Percentiles rank a stretch among this genome's conserved stretches.
Evolutionary conservation across 805 yeast genomes (phyloP).

Genomic region (Cyberlindnera misumaiensis): DNA sequence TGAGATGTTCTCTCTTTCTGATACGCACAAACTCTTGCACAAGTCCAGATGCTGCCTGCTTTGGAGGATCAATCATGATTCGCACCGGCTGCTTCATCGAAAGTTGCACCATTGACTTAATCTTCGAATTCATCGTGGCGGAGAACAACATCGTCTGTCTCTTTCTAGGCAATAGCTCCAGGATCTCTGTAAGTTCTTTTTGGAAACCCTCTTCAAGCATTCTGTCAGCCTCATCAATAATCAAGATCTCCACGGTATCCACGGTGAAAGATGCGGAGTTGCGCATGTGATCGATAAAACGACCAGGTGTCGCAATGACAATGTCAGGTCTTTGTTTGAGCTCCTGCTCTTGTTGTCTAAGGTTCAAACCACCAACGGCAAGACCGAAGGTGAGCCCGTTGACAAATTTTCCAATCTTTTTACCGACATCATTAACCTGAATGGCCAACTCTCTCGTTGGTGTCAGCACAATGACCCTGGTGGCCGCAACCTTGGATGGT

Average conservation of each 20-base stretch:
- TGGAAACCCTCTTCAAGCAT: conserved; percentile 99
- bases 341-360: conserved; percentile 93
- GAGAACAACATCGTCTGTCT: conserved; percentile 93
- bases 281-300: conserved; percentile 93
- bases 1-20: conserved; percentile 77
- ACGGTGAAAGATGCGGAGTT: conserved; percentile 91
- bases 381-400: conserved; percentile 78
- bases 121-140: conserved; percentile 95
- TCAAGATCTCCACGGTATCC: conserved; percentile 85
- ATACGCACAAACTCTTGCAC: conserved; percentile 92
- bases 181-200: conserved; percentile 85
- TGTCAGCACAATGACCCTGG: conserved; percentile 83
- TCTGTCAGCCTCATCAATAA: conserved; percentile 97
- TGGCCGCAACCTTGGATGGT: conserved; percentile 78
- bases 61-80: conserved; percentile 94
- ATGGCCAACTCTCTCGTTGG: conserved; percentile 98
- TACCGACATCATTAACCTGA: conserved; percentile 92
- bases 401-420: conserved; percentile 71
- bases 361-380: conserved; percentile 96
- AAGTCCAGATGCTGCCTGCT: conserved; percentile 85
- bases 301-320: conserved; percentile 97
- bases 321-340: conserved; percentile 89
- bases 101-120: conserved; percentile 79
- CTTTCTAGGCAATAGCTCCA: conserved; percentile 78
- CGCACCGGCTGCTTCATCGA: conserved; percentile 88